Conservation (phyloP, 2,329 filamentous ascomycete genomes). For the Alternaria sp. region DNA sequence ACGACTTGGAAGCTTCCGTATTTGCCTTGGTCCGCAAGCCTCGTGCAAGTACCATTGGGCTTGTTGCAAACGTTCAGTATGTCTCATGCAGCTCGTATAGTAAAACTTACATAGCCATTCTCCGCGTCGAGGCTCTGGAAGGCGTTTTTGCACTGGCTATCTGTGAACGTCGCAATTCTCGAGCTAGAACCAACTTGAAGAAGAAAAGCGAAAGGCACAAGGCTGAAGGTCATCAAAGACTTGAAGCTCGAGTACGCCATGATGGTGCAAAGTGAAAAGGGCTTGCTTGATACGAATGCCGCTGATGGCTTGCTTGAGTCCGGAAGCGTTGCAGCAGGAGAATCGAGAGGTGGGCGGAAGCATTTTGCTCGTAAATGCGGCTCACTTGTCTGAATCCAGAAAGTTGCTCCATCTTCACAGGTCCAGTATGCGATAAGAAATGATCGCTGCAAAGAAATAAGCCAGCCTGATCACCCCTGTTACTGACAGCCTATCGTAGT, state of each 20-base stretch:
- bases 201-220: background rate
- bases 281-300: background rate
- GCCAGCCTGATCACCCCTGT: background rate
- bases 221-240: background rate
- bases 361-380: conserved; percentile 1
- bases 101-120: background rate
- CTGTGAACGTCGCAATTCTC: conserved; percentile 2
- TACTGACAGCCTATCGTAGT: background rate
- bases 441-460: background rate
- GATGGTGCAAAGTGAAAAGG: background rate
- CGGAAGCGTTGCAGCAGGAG: background rate
- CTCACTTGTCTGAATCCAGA: background rate
- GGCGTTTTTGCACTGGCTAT: background rate
- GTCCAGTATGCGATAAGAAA: background rate
- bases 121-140: conserved; percentile 2
- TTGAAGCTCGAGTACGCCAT: background rate
- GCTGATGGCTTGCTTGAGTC: background rate
- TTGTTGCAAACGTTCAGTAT: background rate
- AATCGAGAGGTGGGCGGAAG: background rate
- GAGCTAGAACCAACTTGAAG: background rate
- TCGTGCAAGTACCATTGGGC: background rate
- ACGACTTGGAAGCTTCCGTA: conserved; percentile 6
- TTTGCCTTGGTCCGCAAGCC: background rate
- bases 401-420: background rate
- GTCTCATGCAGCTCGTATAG: background rate